phyloP scores from a whole-genome alignment of 805 yeast species.

The Yarrowia yakushimensis region DNA sequence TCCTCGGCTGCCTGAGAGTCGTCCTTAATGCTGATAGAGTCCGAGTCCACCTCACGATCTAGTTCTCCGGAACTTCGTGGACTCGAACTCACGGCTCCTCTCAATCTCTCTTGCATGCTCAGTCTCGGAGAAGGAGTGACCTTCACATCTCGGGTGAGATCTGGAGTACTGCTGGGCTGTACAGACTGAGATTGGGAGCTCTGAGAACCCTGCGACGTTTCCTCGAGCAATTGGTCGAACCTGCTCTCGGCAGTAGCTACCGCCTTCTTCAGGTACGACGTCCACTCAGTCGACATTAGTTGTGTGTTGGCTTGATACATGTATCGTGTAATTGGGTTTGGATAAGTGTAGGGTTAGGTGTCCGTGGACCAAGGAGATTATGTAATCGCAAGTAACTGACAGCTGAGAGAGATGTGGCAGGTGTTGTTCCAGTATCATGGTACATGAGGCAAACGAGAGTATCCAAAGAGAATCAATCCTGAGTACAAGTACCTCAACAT shows the following conservation, averaged over 20 bases:
- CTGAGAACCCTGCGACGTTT: background rate
- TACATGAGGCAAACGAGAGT: too few relatives aligned
- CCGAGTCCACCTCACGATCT: background rate
- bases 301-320: background rate
- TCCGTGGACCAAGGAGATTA: too few relatives aligned
- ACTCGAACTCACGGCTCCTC: slow-evolving; percentile 6
- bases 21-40: background rate
- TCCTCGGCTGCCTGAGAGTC: background rate
- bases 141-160: background rate
- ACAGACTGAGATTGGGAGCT: background rate
- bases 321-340: background rate
- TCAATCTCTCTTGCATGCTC: slow-evolving; percentile 13
- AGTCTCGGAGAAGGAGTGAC: background rate
- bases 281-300: slow-evolving; percentile 13
- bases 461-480: too few relatives aligned
- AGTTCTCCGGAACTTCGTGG: slow-evolving; percentile 1
- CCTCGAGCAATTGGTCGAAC: slow-evolving; percentile 18
- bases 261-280: slow-evolving; percentile 21
- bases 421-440: too few relatives aligned
- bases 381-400: too few relatives aligned
- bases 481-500: too few relatives aligned
- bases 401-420: too few relatives aligned
- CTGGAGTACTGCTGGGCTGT: background rate
- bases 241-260: slow-evolving; percentile 17
- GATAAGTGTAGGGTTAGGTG: slow-evolving; percentile 6